Conservation (phyloP, 306 rosid species). For the Geum urbanum region DNA sequence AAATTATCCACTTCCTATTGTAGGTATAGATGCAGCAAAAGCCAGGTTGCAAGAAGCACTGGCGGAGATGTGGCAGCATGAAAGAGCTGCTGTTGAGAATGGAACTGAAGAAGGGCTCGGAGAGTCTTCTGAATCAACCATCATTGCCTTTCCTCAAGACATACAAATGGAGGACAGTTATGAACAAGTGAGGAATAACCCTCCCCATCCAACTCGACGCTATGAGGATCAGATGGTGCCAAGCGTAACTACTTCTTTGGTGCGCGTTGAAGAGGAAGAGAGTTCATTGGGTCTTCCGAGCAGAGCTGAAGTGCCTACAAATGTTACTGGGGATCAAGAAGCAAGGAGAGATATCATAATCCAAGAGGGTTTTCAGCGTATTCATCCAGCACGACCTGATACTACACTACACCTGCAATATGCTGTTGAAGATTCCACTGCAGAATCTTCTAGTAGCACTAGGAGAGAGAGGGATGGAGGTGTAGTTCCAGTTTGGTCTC, state of each 20-base stretch:
- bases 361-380: conserved; percentile 34
- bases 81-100: conserved; percentile 68
- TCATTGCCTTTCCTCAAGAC: conserved; percentile 68
- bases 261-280: conserved; percentile 72
- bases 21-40: conserved; percentile 70
- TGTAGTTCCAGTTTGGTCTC: conserved; percentile 87
- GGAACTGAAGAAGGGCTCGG: conserved; percentile 94
- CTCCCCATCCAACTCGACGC: conserved; percentile 36
- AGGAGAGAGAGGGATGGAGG: conserved; percentile 90
- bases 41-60: conserved; percentile 65
- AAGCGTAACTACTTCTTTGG: conserved; percentile 58
- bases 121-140: conserved; percentile 63
- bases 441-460: conserved; percentile 66
- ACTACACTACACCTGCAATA: conserved; percentile 26
- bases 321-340: conserved; percentile 43
- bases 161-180: conserved; percentile 62
- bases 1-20: conserved; percentile 85
- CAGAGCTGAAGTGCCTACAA: conserved; percentile 82
- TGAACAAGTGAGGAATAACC: conserved; percentile 51
- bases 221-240: conserved; percentile 95
- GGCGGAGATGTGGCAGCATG: conserved; percentile 72
- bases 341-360: conserved; percentile 39
- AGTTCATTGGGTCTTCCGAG: conserved; percentile 47
- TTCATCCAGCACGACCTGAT: conserved; percentile 30
- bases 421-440: conserved; percentile 58